phyloP scores from a whole-genome alignment of 2,329 filamentous ascomycete species.

The Nemania bipapillata region DNA sequence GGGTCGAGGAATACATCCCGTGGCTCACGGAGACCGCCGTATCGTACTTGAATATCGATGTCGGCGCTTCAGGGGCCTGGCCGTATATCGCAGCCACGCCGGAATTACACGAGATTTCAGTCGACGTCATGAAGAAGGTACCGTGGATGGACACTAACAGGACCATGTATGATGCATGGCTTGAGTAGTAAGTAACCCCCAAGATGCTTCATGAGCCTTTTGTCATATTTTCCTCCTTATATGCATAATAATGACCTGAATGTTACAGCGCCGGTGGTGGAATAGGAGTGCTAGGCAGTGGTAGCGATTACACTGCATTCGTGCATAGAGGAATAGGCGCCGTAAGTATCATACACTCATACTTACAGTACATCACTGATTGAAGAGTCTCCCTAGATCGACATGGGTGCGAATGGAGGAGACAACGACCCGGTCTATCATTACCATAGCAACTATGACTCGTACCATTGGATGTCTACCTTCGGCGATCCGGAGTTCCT shows the following conservation, averaged over 20 bases:
- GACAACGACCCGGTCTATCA: conserved; percentile 70
- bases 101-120: conserved; percentile 72
- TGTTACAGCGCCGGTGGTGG: conserved; percentile 54
- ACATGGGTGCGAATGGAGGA: conserved; percentile 64
- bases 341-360: conserved; percentile 41
- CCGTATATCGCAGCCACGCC: conserved; percentile 72
- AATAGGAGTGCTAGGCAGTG: conserved; percentile 70
- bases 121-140: conserved; percentile 69
- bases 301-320: conserved; percentile 75
- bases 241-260: not conserved
- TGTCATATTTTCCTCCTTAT: not conserved
- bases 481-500: conserved; percentile 75
- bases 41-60: conserved; percentile 84
- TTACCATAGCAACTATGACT: conserved; percentile 87
- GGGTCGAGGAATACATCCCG: conserved; percentile 83
- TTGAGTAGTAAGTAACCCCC: conserved; percentile 45
- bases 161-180: conserved; percentile 57
- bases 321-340: conserved; percentile 64
- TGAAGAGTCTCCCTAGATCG: conserved; percentile 57
- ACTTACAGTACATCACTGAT: conserved; percentile 51
- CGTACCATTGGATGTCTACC: conserved; percentile 82
- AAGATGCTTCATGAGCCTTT: not conserved
- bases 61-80: conserved; percentile 68
- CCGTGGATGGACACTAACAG: conserved; percentile 65
- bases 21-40: conserved; percentile 78